phyloP scores from a whole-genome alignment of 2,329 filamentous ascomycete species.

The Macrophomina phaseolina region DNA sequence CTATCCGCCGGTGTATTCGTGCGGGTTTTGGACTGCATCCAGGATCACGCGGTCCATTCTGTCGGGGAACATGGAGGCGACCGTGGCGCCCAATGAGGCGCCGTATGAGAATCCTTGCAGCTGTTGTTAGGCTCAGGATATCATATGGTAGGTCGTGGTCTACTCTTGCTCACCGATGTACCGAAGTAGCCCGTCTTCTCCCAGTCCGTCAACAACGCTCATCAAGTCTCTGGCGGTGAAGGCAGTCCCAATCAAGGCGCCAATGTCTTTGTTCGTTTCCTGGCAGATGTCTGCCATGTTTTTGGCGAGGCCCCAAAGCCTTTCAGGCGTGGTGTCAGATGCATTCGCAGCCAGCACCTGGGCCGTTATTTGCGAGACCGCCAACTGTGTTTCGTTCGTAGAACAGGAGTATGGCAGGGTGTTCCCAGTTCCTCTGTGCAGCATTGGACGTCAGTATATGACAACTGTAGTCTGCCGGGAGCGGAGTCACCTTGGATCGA shows the following conservation, averaged over 20 bases:
- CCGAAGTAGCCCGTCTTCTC: conserved; percentile 46
- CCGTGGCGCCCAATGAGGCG: conserved; percentile 47
- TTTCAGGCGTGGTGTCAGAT: conserved; percentile 29
- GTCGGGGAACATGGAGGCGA: conserved; percentile 46
- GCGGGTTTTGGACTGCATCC: conserved; percentile 53
- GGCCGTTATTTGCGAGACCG: too few species aligned
- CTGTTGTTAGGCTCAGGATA: conserved; percentile 42
- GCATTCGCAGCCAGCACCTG: conserved; percentile 18
- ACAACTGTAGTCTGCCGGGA: not conserved
- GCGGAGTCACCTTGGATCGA: conserved; percentile 1
- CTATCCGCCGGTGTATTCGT: conserved; percentile 55
- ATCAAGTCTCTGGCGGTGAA: conserved; percentile 55
- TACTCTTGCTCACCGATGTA: conserved; percentile 37
- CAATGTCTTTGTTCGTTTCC: conserved; percentile 27
- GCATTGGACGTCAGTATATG: not conserved
- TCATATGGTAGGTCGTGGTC: not conserved
- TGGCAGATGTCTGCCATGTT: conserved; percentile 30
- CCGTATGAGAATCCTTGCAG: conserved; percentile 54
- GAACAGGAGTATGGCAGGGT: conserved; percentile 32
- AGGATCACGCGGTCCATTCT: conserved; percentile 45
- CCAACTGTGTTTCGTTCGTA: conserved; percentile 1
- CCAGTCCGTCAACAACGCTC: conserved; percentile 51
- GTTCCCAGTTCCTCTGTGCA: not conserved
- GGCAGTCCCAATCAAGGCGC: conserved; percentile 50
- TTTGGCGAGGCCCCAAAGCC: conserved; percentile 22